These are phyloP conservation scores for Priceomyces medius DNA, from an alignment of 805 yeast species.

Conservation along the genomic window DNA sequence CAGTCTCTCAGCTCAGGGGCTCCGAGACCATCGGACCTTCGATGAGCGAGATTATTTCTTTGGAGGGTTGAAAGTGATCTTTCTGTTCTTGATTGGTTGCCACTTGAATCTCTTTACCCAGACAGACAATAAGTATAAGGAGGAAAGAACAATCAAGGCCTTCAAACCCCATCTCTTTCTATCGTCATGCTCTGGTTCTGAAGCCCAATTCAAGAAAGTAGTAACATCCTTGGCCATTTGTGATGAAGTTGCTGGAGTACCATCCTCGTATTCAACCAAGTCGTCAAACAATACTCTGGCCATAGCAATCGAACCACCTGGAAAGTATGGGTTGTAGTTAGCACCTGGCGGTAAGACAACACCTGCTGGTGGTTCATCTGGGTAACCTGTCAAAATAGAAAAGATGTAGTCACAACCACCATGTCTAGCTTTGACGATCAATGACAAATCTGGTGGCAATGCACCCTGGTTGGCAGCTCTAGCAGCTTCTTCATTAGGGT, in stretches of 20 bases:
- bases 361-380: slow-evolving; percentile 99
- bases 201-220: slow-evolving; percentile 95
- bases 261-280: slow-evolving; percentile 97
- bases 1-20: not conserved
- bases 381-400: slow-evolving; percentile 94
- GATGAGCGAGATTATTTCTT: slow-evolving; percentile 8
- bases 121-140: slow-evolving; percentile 77
- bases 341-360: slow-evolving; percentile 88
- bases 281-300: slow-evolving; percentile 97
- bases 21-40: not conserved
- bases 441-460: slow-evolving; percentile 94
- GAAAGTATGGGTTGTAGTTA: slow-evolving; percentile 99
- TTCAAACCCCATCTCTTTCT: slow-evolving; percentile 96
- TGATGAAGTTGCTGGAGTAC: slow-evolving; percentile 96
- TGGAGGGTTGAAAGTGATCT: slow-evolving; percentile 91
- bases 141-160: slow-evolving; percentile 76
- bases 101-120: slow-evolving; percentile 98
- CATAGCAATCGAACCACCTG: slow-evolving; percentile 99
- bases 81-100: slow-evolving; percentile 93
- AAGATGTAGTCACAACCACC: slow-evolving; percentile 96
- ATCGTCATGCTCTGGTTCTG: slow-evolving; percentile 98
- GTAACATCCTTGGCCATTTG: slow-evolving; percentile 99
- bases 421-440: slow-evolving; percentile 98
- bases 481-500: slow-evolving; percentile 97
- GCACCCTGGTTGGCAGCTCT: slow-evolving; percentile 99